Evolutionary conservation across 2,329 filamentous ascomycete species (phyloP).

Genomic region (Xylaria sp.): DNA sequence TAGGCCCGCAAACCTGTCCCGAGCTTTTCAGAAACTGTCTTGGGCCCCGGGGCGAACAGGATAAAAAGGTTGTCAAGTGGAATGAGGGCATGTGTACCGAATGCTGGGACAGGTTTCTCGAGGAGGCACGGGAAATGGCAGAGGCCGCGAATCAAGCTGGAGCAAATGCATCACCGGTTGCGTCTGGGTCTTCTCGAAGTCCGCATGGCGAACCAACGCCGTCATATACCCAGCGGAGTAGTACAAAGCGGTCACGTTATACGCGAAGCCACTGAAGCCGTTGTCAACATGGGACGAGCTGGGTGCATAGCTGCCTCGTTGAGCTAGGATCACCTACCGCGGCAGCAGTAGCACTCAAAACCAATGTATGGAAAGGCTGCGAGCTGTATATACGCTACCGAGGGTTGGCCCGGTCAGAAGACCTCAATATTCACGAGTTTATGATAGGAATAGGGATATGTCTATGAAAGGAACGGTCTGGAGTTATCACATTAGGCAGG

Average conservation of each 20-base stretch:
- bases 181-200: slow-evolving; percentile 38
- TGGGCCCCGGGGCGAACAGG: slow-evolving; percentile 50
- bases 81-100: slow-evolving; percentile 52
- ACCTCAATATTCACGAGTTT: neutral
- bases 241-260: slow-evolving; percentile 3
- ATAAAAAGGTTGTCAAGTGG: slow-evolving; percentile 50
- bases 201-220: slow-evolving; percentile 24
- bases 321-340: neutral
- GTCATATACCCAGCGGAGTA: slow-evolving; percentile 24
- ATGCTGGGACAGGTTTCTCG: slow-evolving; percentile 50
- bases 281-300: neutral
- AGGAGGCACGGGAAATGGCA: slow-evolving; percentile 50
- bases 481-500: neutral
- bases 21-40: slow-evolving; percentile 50
- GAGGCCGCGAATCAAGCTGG: slow-evolving; percentile 41
- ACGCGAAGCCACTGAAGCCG: neutral
- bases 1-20: slow-evolving; percentile 47
- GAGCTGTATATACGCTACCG: neutral
- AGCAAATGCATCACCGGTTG: slow-evolving; percentile 27
- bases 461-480: neutral
- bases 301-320: neutral
- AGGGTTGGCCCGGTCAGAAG: neutral
- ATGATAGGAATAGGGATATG: neutral
- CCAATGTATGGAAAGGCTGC: neutral
- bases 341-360: neutral